Percentiles rank a stretch among this genome's conserved stretches.
Evolutionary conservation across 2,329 filamentous ascomycete genomes (phyloP).

Genomic region (Seiridium unicorne): DNA sequence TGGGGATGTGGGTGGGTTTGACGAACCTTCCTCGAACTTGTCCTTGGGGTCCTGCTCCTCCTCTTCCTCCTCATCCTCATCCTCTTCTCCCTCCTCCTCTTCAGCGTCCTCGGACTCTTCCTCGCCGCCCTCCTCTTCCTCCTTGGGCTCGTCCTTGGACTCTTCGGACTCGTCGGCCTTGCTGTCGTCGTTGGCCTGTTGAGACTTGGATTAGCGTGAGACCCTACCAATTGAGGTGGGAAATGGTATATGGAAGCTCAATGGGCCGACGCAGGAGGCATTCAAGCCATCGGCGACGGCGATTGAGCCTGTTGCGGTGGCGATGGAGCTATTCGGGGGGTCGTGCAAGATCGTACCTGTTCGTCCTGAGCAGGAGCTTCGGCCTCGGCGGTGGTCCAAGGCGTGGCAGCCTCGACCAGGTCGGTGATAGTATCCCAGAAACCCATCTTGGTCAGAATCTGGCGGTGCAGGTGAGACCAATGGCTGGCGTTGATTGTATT

Average conservation of each 20-base stretch:
- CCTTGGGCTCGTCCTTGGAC: conserved; percentile 43
- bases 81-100: conserved; percentile 62
- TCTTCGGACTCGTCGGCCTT: conserved; percentile 34
- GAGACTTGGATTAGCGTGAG: conserved; percentile 6
- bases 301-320: background rate
- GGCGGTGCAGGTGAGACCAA: conserved; percentile 32
- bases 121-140: conserved; percentile 38
- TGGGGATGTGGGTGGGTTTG: background rate
- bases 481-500: conserved; percentile 35
- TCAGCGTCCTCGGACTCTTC: conserved; percentile 36
- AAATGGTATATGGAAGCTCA: conserved; percentile 8
- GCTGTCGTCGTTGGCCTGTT: conserved; percentile 40
- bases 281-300: conserved; percentile 1
- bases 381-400: conserved; percentile 64
- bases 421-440: conserved; percentile 65
- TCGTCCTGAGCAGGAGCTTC: conserved; percentile 68
- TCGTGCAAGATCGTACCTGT: conserved; percentile 42
- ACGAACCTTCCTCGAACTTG: conserved; percentile 87
- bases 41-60: conserved; percentile 89
- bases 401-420: conserved; percentile 62
- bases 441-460: conserved; percentile 53
- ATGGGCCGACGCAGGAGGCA: conserved; percentile 11
- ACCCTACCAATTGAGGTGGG: background rate
- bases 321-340: background rate
- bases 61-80: conserved; percentile 79